Evolutionary conservation across 805 yeast genomes (phyloP), one percentile per base, ranked within the genome.

Genomic region (Pichia kluyveri): DNA sequence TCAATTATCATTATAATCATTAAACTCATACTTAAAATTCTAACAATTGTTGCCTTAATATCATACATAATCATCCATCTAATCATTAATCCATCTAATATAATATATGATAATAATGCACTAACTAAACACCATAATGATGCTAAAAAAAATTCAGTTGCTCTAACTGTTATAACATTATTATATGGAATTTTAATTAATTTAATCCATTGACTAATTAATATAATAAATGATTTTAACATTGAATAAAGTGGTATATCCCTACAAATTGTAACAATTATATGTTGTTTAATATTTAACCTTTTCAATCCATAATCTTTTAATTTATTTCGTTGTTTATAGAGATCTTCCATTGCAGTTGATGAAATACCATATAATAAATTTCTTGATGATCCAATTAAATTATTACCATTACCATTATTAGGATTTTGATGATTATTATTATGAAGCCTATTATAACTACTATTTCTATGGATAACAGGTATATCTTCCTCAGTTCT

Each of bases 101-200:
- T 86, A 1, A 89, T 80, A 64, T 82, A 88, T 9, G 95, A 81
- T 51, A 91, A 69, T 59, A 87, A 88, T 2, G 88, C 88, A 1
- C 95, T 79, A 10, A 91, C 98, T 5, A 85, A 59, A 62, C 96
- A 87, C 98, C 98, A 91, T n/a, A 91, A 63, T 0, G 90, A 90
- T 5, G 95, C 84, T 50, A 89, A 68, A 51, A 88, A 72, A 56
- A 83, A 83, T 60, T 89, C 96, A 0, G 90, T 79, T 0, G 87
- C 76, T 38, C 89, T 69, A 0, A 86, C 89, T 0, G 76, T 63
- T 1, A 84, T 78, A 23, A 61, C 44, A 62, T 59, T 46, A 55
- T 54, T 46, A 54, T 53, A 54, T 10, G 54, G 55, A 26, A 53
- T 44, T 30, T 59, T 53, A 7, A 54, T 49, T 51, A 62, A 44